Base-by-base conservation (phyloP, 345 rosid species). In the Excoecaria agallocha region DNA sequence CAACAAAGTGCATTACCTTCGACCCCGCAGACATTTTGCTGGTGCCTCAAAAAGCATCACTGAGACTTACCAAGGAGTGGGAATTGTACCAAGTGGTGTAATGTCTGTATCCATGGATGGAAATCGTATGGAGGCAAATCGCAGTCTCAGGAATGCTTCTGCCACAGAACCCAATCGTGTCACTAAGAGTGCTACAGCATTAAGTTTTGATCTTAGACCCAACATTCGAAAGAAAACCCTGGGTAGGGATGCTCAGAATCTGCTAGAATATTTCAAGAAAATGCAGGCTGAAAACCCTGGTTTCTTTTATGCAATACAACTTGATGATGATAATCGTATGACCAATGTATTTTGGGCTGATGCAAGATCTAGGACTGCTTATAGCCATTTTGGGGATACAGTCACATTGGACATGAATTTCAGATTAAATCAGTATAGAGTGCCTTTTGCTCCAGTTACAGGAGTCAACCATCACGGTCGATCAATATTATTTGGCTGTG, bases 201-300 rank as follows among this genome's bases (percentile, higher is more conserved):
- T 81, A 39, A 91, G 80, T 76, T 86, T 77, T 84, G 79, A 74
- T 57, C 66, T 78, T 68, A 80, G 85, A 84, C 82, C 84, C 50
- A 76, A 74, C 65, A 72, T 77, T 77, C 85, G 81, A 48, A 90
- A 85, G 82, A 87, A 89, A 72, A 87, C 93, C 6, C 74, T 93
- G 6, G 97, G 99, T 56, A 86, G 86, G 78, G 98, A 96, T 86
- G 95, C 97, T 5, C 97, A 90, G 73, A 91, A 90, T 84, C 84
- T 96, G 72, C 79, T 93, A 71, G 98, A 95, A 39, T 95, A 93
- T 83, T 91, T 95, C 64, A 91, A 91, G 86, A 91, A 90, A 86
- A 93, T 91, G 97, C 99, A 96, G 79, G 93, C 98, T 38, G 95
- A 89, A 83, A 96, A 91, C 79, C 98, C 97, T 55, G 98, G 97